Conservation (phyloP, 2,329 filamentous ascomycete species). For the Pestalotiopsis fici region DNA sequence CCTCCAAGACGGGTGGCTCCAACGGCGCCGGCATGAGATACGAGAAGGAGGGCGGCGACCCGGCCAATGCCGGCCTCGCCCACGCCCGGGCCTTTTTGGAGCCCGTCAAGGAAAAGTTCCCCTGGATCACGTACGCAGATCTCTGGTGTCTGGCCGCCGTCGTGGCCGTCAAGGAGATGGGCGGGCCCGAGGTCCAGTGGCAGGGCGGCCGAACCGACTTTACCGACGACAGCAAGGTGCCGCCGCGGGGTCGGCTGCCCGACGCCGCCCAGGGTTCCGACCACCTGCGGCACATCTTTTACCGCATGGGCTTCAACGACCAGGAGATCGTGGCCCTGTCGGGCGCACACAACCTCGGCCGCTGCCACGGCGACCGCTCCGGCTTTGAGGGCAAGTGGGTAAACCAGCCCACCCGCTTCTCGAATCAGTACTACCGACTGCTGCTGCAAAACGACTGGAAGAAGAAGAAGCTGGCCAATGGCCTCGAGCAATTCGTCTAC, state of each 20-base stretch:
- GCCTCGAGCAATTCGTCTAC: slow-evolving; percentile 54
- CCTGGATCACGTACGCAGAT: slow-evolving; percentile 67
- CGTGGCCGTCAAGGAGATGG: slow-evolving; percentile 61
- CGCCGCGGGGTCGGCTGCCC: slow-evolving; percentile 63
- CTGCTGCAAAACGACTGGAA: slow-evolving; percentile 30
- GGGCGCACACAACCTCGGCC: slow-evolving; percentile 79
- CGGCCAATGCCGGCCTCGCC: slow-evolving; percentile 65
- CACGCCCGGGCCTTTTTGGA: slow-evolving; percentile 66
- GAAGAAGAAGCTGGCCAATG: slow-evolving; percentile 26
- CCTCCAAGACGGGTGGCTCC: slow-evolving; percentile 61
- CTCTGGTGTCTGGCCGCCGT: slow-evolving; percentile 65
- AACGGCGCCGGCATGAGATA: slow-evolving; percentile 70
- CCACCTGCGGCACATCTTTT: slow-evolving; percentile 88
- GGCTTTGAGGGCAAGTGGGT: slow-evolving; percentile 38
- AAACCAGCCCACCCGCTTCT: slow-evolving; percentile 36
- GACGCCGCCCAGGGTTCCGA: slow-evolving; percentile 77
- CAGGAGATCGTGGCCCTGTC: slow-evolving; percentile 89
- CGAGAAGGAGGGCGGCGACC: slow-evolving; percentile 64
- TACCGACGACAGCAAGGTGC: slow-evolving; percentile 60
- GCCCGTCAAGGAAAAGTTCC: slow-evolving; percentile 57
- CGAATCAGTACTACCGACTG: slow-evolving; percentile 36
- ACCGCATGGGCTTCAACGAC: slow-evolving; percentile 95
- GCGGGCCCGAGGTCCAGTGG: slow-evolving; percentile 59
- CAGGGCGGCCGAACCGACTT: slow-evolving; percentile 60
- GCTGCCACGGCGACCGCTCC: slow-evolving; percentile 51